Percentiles rank a stretch among this genome's conserved stretches.
These are phyloP conservation scores for Umbelopsis sp. DNA, from an alignment of 192 early-diverging fungal species.

Conservation along the genomic window DNA sequence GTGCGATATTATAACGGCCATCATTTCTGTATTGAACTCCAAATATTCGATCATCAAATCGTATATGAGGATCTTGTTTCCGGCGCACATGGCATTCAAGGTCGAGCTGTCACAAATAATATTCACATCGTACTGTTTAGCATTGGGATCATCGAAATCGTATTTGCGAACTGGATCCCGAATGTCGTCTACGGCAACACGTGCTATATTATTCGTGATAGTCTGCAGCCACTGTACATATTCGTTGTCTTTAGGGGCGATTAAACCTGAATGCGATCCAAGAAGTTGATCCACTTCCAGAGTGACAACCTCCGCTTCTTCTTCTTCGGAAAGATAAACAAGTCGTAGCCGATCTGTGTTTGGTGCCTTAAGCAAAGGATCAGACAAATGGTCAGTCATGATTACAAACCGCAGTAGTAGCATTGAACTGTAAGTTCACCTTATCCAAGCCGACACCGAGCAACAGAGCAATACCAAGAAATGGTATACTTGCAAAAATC, in stretches of 20 bases:
- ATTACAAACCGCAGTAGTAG: too few relatives aligned
- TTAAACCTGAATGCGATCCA: conserved; percentile 20
- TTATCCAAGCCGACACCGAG: conserved; percentile 38
- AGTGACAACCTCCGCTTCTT: conserved; percentile 47
- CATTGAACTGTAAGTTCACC: conserved; percentile 9
- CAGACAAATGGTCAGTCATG: neutral
- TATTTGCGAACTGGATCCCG: conserved; percentile 31
- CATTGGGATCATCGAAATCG: neutral
- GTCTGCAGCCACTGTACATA: conserved; percentile 36
- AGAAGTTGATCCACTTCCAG: conserved; percentile 32
- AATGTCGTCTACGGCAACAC: conserved; percentile 36
- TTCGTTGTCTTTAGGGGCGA: conserved; percentile 32
- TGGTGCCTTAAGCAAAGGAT: conserved; percentile 38
- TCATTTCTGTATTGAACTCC: conserved; percentile 47
- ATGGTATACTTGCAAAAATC: conserved; percentile 32
- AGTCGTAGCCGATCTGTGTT: conserved; percentile 57
- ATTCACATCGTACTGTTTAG: conserved; percentile 32
- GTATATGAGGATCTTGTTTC: conserved; percentile 33
- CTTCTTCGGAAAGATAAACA: conserved; percentile 50
- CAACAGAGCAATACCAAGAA: conserved; percentile 33
- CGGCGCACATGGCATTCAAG: conserved; percentile 44
- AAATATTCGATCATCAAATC: conserved; percentile 37
- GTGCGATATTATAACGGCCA: conserved; percentile 56
- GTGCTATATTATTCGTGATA: conserved; percentile 32
- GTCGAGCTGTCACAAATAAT: conserved; percentile 38